Evolutionary conservation across 495 filamentous ascomycete genomes (phyloP), one percentile per base, ranked within the genome.

Genomic region (Penicillium paxilli): DNA sequence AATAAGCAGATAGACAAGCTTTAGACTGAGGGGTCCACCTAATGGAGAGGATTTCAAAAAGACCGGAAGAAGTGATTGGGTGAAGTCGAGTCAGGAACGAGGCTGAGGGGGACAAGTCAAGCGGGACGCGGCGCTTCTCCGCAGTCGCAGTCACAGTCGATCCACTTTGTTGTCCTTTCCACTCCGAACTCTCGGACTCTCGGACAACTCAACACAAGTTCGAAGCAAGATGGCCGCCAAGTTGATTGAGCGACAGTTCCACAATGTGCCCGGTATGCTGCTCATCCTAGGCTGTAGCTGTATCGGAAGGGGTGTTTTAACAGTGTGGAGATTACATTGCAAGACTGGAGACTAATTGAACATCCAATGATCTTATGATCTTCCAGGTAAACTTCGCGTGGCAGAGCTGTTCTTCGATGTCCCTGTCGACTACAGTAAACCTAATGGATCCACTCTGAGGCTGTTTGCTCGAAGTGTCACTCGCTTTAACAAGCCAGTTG

Each of bases 361-460:
- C n/a, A n/a, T n/a, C n/a, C n/a, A n/a, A n/a, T n/a, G n/a, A n/a
- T n/a, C n/a, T n/a, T n/a, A n/a, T n/a, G n/a, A n/a, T n/a, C 41
- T 22, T 33, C 6, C 53, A 91, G 91, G 91, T 26, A 89, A 86
- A 64, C 73, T 96, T 8, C 80, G 80, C 40, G 80, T 95, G 41
- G 86, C 84, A 2, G 91, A 96, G 66, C 78, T 91, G 50, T 88
- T 90, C 75, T 96, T 96, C 64, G 83, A 91, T 59, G 90, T 96
- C 9, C 90, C 91, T 28, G 73, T 84, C 47, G 87, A 94, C 67
- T 85, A 95, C 67, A 65, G 75, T 52, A 80, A 81, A n/a, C 87
- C 85, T 16, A 65, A 69, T 1, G 70, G 73, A n/a, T 83, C 81
- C 16, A 82, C 65, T 5, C 62, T 96, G 42, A 83, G 80, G 48